A percentile compares a stretch with the other conserved stretches of the same genome.
phyloP scores from a whole-genome alignment of 306 rosid genomes.

The Castanopsis chinensis region DNA sequence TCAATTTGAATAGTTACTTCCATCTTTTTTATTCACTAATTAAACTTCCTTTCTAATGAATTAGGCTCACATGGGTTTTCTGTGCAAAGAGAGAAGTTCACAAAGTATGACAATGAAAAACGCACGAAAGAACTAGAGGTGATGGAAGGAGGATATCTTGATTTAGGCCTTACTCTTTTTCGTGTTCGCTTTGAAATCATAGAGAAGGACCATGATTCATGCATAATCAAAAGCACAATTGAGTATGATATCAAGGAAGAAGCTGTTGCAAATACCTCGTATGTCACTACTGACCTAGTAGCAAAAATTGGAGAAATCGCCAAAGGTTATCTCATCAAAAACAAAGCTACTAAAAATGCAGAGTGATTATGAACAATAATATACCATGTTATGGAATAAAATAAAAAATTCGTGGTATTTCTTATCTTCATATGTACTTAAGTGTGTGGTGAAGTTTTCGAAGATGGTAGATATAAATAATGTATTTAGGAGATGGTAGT shows the following conservation, averaged over 20 bases:
- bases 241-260: slow-evolving; percentile 40
- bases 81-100: slow-evolving; percentile 25
- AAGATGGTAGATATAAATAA: too few relatives aligned
- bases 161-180: slow-evolving; percentile 25
- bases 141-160: slow-evolving; percentile 37
- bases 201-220: slow-evolving; percentile 7
- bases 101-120: slow-evolving; percentile 27
- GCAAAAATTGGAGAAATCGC: slow-evolving; percentile 6
- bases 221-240: slow-evolving; percentile 26
- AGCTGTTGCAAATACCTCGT: slow-evolving; percentile 27
- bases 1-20: neutral
- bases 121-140: slow-evolving; percentile 28
- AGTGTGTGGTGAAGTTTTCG: too few relatives aligned
- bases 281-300: slow-evolving; percentile 9
- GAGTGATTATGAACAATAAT: too few relatives aligned
- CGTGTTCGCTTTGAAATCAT: slow-evolving; percentile 25
- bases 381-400: too few relatives aligned
- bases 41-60: neutral
- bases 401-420: too few relatives aligned
- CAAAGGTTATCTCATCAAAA: neutral
- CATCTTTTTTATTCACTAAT: too few relatives aligned
- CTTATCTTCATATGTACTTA: too few relatives aligned
- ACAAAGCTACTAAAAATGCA: too few relatives aligned
- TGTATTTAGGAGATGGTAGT: too few relatives aligned
- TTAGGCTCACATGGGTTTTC: neutral